Evolutionary conservation across 1,139 yeast genomes (phyloP), one percentile per base, ranked within the genome.

Genomic region (Kurtzmaniella quercitrusa): DNA sequence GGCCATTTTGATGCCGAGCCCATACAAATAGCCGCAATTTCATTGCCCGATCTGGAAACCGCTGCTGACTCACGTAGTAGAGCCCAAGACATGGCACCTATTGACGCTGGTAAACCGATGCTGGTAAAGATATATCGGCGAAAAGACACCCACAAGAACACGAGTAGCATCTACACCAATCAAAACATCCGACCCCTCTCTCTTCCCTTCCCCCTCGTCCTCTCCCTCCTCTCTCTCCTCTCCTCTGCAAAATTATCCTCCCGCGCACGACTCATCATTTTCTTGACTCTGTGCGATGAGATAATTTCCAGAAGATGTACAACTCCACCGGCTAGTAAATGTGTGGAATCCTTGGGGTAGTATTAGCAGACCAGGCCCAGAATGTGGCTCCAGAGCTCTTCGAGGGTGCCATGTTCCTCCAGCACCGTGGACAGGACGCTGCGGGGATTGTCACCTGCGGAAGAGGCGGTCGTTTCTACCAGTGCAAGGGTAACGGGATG

Each of bases 381-480:
- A 75, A 79, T 46, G 97, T 87, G 43, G 94, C 96, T 17, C 82
- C 95, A 9, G 98, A 91, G 60, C 73, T 93, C 44, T 83, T 89
- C 50, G 98, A 93, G 64, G 97, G 96, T 16, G 87, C 95, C 50
- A 82, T 90, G 73, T 93, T 85, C 62, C 73, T 93, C 50, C 99
- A 93, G 63, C 99, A 93, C 62, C 80, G 99, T 60, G 99, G 99
- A 40, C 99, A 93, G 67, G 99, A 93, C 64, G 99, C 99, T 11
- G 97, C 98, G n/a, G 99, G 99, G 51, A 91, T 93, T 48, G 94
- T 89, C 37, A 94, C 98, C 11, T 90, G 97, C 65, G 98, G 97
- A 42, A 73, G 87, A 42, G 82, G 91, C 51, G 99, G 98, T 51
- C 77, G 98, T 48, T 77, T 94, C 46, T 91, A 89, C 69, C 98